Base-by-base conservation (phyloP, 148 eudicot genomes). In the Rhododendron ovatum region DNA sequence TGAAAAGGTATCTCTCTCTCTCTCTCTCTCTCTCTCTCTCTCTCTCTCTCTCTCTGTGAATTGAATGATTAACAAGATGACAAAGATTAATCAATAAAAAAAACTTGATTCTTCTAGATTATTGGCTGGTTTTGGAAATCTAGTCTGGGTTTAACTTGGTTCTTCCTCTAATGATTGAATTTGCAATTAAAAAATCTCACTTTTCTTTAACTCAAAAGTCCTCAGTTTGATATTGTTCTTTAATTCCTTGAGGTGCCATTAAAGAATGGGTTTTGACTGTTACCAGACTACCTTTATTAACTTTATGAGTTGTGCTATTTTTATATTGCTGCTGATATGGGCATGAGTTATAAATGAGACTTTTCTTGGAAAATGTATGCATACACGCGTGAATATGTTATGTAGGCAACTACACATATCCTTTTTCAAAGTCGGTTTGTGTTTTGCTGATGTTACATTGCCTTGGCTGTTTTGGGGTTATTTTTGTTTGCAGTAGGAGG, bases 211-310 rank as follows among this genome's bases (percentile, higher is more conserved):
- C 79, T 26, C 86, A 78, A 76, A 84, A 57, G 76, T 74, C 88
- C 63, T 89, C 89, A 85, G 48, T 89, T 88, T 85, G 89, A 84
- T 89, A 86, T 86, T 82, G 74, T 65, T 35, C 65, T 88, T 88
- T 86, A 83, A 88, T 89, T 43, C 87, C 88, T 87, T 79, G 20
- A 67, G 81, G 80, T 83, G 81, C 83, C 90, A 88, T 93, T 91
- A 95, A 94, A 92, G 43, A 89, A 93, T 88, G 90, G 88, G 83
- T 87, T 88, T 91, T 91, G 88, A 92, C 95, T 88, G 86, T 80
- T 91, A 71, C 61, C 61, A 4, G 20, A 18, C 61, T 55, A 55
- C 39, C 86, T 88, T 86, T 88, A 88, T 84, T 55, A 82, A 75
- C 86, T 88, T 63, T 61, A 65, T 80, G 24, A 88, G 90, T 91